These are phyloP conservation scores for Sequoia sempervirens DNA, from an alignment of 75 land plant genomes.

Conservation along the genomic window DNA sequence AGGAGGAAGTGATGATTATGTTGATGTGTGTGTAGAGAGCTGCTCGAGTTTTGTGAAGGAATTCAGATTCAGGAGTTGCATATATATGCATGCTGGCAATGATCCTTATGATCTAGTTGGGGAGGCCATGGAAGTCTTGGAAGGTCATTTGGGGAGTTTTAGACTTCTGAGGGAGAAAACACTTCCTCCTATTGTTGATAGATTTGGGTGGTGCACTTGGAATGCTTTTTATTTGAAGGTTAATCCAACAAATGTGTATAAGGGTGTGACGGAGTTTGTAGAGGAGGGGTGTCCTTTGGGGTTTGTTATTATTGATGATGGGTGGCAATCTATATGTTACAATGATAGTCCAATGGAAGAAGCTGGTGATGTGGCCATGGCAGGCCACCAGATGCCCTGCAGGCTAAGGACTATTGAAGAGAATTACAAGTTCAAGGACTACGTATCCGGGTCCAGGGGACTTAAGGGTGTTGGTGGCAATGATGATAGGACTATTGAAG, in stretches of 20 bases:
- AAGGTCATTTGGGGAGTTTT: slow-evolving; percentile 30
- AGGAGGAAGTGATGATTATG: slow-evolving; percentile 33
- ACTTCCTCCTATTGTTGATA: slow-evolving; percentile 40
- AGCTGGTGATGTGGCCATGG: slow-evolving; percentile 36
- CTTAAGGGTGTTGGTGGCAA: slow-evolving; percentile 18
- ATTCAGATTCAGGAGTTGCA: slow-evolving; percentile 28
- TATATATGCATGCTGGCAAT: slow-evolving; percentile 49
- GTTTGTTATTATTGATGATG: slow-evolving; percentile 58
- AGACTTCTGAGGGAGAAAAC: slow-evolving; percentile 49
- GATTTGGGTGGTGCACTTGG: slow-evolving; percentile 86
- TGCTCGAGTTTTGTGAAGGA: slow-evolving; percentile 32
- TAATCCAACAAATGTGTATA: slow-evolving; percentile 41
- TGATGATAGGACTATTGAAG: slow-evolving; percentile 31
- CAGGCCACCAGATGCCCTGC: slow-evolving; percentile 45
- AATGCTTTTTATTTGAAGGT: slow-evolving; percentile 64
- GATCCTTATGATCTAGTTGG: slow-evolving; percentile 53
- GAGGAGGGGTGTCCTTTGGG: slow-evolving; percentile 44
- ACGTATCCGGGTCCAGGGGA: slow-evolving; percentile 34
- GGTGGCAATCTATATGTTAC: slow-evolving; percentile 12
- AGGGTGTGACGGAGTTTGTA: slow-evolving; percentile 46
- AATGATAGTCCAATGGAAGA: slow-evolving; percentile 19
- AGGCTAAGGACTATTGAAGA: slow-evolving; percentile 39
- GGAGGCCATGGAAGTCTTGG: slow-evolving; percentile 24
- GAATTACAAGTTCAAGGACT: slow-evolving; percentile 31
- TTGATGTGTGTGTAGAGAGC: slow-evolving; percentile 52